These are phyloP conservation scores for Grosmannia serpens DNA, from an alignment of 2,329 filamentous ascomycete genomes.

Conservation along the genomic window DNA sequence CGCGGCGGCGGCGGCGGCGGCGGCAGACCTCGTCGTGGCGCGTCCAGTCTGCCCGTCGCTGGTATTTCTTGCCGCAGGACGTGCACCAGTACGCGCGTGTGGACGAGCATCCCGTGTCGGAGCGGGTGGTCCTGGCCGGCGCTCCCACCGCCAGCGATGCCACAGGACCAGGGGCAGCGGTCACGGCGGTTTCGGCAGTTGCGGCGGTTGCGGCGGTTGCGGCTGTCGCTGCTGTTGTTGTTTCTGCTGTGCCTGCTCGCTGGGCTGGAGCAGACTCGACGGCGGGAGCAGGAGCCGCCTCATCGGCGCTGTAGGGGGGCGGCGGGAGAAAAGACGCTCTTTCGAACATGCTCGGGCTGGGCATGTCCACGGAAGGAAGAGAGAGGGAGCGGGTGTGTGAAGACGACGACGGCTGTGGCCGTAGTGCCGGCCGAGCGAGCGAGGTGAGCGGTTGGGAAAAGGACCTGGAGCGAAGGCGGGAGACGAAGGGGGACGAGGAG, in stretches of 20 bases:
- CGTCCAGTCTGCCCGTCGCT: slow-evolving; percentile 59
- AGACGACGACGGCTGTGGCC: neutral
- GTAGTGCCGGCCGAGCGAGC: neutral
- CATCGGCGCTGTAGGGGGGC: neutral
- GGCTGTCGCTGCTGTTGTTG: neutral
- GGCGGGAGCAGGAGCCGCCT: neutral
- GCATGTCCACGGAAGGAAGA: slow-evolving; percentile 14
- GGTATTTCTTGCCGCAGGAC: slow-evolving; percentile 52
- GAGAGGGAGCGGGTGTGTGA: neutral
- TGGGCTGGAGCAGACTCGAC: neutral
- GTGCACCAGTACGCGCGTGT: slow-evolving; percentile 45
- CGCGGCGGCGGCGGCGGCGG: slow-evolving; percentile 39
- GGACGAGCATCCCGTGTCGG: slow-evolving; percentile 10
- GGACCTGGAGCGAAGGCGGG: slow-evolving; percentile 32
- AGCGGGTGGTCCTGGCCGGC: neutral
- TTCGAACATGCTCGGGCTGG: neutral
- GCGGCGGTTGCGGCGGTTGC: no score
- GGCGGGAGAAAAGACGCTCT: neutral
- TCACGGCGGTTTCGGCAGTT: neutral
- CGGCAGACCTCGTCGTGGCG: slow-evolving; percentile 55
- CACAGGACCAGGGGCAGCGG: neutral
- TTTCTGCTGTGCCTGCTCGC: neutral
- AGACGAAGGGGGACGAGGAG: slow-evolving; percentile 37
- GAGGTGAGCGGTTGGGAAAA: slow-evolving; percentile 12
- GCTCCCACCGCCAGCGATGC: neutral